Base-by-base conservation (phyloP, 805 yeast species). In the Wickerhamiella siamensis region DNA sequence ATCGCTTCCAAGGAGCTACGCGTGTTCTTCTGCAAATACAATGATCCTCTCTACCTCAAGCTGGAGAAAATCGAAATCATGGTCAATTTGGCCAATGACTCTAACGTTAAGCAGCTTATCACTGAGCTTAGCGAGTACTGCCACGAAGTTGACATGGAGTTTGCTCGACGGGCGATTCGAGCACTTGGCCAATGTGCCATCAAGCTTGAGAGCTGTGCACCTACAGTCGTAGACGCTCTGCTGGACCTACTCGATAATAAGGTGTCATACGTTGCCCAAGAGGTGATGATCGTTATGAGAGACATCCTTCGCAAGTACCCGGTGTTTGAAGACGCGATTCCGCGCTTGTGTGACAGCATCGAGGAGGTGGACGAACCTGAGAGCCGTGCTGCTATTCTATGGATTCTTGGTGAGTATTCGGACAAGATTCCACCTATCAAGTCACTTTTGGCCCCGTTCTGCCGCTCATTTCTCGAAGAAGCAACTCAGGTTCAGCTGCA, bases 31-130 rank as follows among this genome's bases (percentile, higher is more conserved):
- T 77, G 88, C 56, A 86, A 86, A 45, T 84, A 76, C 57, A 83
- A 82, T 56, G 95, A 86, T 57, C 94, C 95, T 1, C 75, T 83
- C n/a, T 88, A 83, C 59, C 77, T 88, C 52, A 87, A 87, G 60
- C 94, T 87, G 54, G 91, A 95, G n/a, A 87, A 88, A 55, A 62
- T 87, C 36, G 96, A 87, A 56, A 79, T 88, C 49, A 74, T 87
- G 44, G 86, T 83, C 51, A 66, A 83, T 20, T 60, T 87, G 38
- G 94, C 95, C 1, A 70, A 73, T 52, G 74, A 71, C 39, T 48
- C 58, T 3, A 86, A 81, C 50, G 67, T 77, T 20, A 72, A 69
- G 16, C 63, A 70, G 34, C 83, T 87, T 2, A 61, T 86, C 34
- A 63, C 75, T 21, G 97, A 87, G 56, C 61, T 87, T 42, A 83